A percentile compares a stretch with the other conserved stretches of the same genome.
Evolutionary conservation across 129 eudicot species (phyloP).

Genomic region (Scalesia atractyloides): DNA sequence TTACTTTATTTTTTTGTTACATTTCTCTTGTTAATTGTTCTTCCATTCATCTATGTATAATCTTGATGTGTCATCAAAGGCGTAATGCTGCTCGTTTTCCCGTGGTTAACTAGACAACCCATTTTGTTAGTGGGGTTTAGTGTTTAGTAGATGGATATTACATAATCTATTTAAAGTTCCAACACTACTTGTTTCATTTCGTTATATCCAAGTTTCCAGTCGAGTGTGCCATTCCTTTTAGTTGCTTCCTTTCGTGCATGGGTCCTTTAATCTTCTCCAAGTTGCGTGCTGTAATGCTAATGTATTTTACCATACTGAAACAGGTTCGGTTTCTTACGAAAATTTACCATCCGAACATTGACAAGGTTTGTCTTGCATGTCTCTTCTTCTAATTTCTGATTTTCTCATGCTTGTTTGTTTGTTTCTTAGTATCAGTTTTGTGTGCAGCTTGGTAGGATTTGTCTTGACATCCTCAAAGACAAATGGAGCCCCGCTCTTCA

Average conservation of each 20-base stretch:
- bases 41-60: background rate
- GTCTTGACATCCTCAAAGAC: slow-evolving; percentile 61
- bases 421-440: background rate
- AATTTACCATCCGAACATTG: slow-evolving; percentile 58
- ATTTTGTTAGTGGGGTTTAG: background rate
- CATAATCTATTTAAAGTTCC: background rate
- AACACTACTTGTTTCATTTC: background rate
- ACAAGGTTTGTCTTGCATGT: slow-evolving; percentile 37
- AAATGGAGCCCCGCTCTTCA: slow-evolving; percentile 69
- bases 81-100: background rate
- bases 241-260: background rate
- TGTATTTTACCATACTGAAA: slow-evolving; percentile 18
- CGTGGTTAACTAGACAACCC: background rate
- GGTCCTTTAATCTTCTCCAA: background rate
- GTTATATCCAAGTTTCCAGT: background rate
- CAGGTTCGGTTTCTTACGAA: slow-evolving; percentile 63
- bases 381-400: slow-evolving; percentile 14
- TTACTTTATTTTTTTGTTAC: background rate
- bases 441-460: slow-evolving; percentile 56
- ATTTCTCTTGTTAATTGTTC: background rate
- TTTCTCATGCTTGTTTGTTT: slow-evolving; percentile 3
- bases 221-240: background rate
- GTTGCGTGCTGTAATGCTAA: slow-evolving; percentile 8
- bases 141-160: background rate
- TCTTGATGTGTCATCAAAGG: background rate